Base-by-base conservation (phyloP, 495 filamentous ascomycete species). In the Xylaria bambusicola region DNA sequence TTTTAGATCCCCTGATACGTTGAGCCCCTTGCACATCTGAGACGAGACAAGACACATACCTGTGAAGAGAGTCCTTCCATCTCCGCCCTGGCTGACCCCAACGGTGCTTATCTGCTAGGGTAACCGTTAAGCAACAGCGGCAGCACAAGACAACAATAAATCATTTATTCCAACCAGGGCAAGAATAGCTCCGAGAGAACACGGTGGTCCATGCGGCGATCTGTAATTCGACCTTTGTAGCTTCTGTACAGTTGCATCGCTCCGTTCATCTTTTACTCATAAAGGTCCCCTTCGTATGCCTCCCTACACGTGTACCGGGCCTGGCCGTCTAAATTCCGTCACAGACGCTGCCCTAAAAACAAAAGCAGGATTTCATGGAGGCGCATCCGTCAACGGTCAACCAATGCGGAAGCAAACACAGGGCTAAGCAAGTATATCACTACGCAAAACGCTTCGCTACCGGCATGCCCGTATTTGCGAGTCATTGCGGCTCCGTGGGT, bases 401-500 rank as follows among this genome's bases (percentile, higher is more conserved):
- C 20, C 52, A 20, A 44, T 45, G 21, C 29, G 40, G 26, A 41
- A 17, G 23, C 33, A 9, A 29, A 9, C 40, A 3, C 52, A 41
- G 36, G 41, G 52, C 52, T 33, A 45, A 26, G 29, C 29, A 38
- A 23, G 24, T 18, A n/a, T 40, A 15, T 38, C 40, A 33, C 29
- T 33, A 33, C 40, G 52, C 40, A 26, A 55, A 5, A 55, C n/a
- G 40, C 45, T 21, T 44, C 8, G 38, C 15, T 55, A 31, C 52
- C 52, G 52, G 53, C 29, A 20, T 33, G 20, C 18, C 41, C 13
- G 6, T 35, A 35, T 44, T 56, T 8, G 42, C 53, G 53, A 47
- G 42, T 56, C 53, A 48, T 56, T 56, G 53, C 44, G 53, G 53
- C 53, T 56, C 53, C 41, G 53, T 42, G 46, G 42, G 53, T 24